phyloP scores from a whole-genome alignment of 1,284 basidiomycete species.

The Grifola frondosa region DNA sequence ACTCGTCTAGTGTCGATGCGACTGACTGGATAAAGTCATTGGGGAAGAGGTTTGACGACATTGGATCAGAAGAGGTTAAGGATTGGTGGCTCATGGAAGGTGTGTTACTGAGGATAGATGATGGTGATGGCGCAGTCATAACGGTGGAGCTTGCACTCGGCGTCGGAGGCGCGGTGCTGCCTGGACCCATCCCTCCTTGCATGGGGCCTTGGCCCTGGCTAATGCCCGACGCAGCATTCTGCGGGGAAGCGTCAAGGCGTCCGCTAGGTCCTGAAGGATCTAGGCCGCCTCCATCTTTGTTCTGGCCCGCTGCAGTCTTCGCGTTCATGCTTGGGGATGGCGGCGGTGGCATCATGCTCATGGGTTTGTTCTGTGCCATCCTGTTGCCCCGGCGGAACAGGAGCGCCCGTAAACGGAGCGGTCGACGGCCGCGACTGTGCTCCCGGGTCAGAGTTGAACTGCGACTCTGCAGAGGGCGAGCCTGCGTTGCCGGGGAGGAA shows the following conservation, averaged over 20 bases:
- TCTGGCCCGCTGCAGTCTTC: constrained; percentile 24
- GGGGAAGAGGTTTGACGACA: constrained; percentile 10
- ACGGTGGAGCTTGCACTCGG: constrained; percentile 37
- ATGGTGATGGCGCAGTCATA: constrained; percentile 46
- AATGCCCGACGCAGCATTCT: constrained; percentile 36
- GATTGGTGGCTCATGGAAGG: constrained; percentile 17
- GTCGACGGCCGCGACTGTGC: constrained; percentile 16
- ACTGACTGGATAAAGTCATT: constrained; percentile 4
- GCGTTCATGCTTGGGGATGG: constrained; percentile 41
- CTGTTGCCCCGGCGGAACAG: constrained; percentile 21
- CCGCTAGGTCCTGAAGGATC: constrained; percentile 18
- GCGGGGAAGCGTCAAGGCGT: constrained; percentile 46
- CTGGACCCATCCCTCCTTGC: constrained; percentile 19
- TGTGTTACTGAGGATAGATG: constrained; percentile 39
- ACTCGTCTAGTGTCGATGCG: constrained; percentile 36
- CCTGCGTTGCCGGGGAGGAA: constrained; percentile 21
- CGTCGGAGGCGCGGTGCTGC: constrained; percentile 48
- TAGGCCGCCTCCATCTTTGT: constrained; percentile 27
- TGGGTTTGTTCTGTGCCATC: constrained; percentile 37
- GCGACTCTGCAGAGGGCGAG: constrained; percentile 22
- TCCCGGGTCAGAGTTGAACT: constrained; percentile 10
- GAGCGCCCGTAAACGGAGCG: constrained; percentile 19
- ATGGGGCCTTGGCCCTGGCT: constrained; percentile 20
- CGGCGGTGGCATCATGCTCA: constrained; percentile 49
- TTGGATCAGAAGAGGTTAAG: constrained; percentile 16